Evolutionary conservation across 2,329 filamentous ascomycete genomes (phyloP).

Genomic region (Phaeosphaeriaceae sp.): DNA sequence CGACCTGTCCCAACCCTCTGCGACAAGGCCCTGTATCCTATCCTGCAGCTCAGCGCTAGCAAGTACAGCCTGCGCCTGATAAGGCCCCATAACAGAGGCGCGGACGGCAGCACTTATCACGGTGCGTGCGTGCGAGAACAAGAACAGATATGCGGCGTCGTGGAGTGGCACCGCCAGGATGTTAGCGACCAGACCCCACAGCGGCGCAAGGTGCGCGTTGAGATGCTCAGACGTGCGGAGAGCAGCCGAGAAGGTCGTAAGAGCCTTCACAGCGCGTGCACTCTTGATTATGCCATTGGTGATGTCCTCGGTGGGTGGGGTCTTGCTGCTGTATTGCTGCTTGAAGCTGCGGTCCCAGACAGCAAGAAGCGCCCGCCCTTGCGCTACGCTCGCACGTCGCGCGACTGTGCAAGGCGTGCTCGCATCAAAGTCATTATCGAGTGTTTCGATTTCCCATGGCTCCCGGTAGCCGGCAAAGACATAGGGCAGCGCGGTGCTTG

Average conservation of each 20-base stretch:
- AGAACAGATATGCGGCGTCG: slow-evolving; percentile 76
- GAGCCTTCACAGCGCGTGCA: slow-evolving; percentile 26
- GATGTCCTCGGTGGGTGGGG: neutral
- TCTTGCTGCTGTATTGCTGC: slow-evolving; percentile 22
- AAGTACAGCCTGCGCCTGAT: slow-evolving; percentile 77
- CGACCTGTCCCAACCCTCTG: slow-evolving; percentile 64
- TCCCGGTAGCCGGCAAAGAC: slow-evolving; percentile 70
- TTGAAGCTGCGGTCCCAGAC: slow-evolving; percentile 79
- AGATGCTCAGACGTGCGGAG: slow-evolving; percentile 37
- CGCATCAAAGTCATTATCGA: slow-evolving; percentile 81
- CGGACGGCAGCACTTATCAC: slow-evolving; percentile 78
- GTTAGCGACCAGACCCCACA: slow-evolving; percentile 71
- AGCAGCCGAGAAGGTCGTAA: slow-evolving; percentile 36
- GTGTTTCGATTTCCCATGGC: slow-evolving; percentile 58
- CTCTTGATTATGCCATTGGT: neutral
- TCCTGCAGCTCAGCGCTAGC: slow-evolving; percentile 66
- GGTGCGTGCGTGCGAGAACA: slow-evolving; percentile 79
- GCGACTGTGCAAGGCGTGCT: slow-evolving; percentile 80
- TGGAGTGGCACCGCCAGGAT: slow-evolving; percentile 66
- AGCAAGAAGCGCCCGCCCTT: slow-evolving; percentile 75
- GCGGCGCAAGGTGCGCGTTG: slow-evolving; percentile 71
- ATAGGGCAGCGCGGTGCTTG: slow-evolving; percentile 76
- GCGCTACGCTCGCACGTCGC: slow-evolving; percentile 74
- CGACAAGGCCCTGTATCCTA: slow-evolving; percentile 65
- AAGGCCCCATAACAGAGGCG: slow-evolving; percentile 80